These are phyloP conservation scores for Parafenestella ontariensis DNA, from an alignment of 2,329 filamentous ascomycete species.

Conservation along the genomic window DNA sequence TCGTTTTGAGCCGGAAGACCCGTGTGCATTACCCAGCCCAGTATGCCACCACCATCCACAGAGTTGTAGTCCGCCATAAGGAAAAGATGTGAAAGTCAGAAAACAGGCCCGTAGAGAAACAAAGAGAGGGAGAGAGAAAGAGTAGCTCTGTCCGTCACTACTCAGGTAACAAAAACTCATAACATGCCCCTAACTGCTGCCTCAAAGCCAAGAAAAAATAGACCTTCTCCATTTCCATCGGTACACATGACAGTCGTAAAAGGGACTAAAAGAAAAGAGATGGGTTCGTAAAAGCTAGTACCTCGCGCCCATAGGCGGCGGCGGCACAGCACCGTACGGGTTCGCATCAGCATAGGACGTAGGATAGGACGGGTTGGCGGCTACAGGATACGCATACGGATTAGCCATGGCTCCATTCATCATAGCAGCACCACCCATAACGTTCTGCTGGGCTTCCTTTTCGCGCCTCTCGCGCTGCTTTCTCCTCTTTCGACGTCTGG, in stretches of 20 bases:
- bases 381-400: slow-evolving; percentile 50
- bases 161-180: neutral
- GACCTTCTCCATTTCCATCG: neutral
- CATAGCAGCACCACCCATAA: slow-evolving; percentile 48
- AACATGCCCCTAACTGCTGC: neutral
- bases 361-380: slow-evolving; percentile 43
- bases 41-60: neutral
- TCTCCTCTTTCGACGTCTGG: slow-evolving; percentile 54
- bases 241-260: neutral
- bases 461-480: slow-evolving; percentile 53
- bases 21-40: neutral
- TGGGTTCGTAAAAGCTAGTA: slow-evolving; percentile 33
- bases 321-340: slow-evolving; percentile 53
- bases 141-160: neutral
- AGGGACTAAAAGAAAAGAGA: neutral
- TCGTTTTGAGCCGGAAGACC: neutral
- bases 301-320: slow-evolving; percentile 49
- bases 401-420: slow-evolving; percentile 43
- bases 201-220: neutral
- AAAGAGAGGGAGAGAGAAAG: neutral
- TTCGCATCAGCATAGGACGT: slow-evolving; percentile 54
- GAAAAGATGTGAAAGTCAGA: neutral
- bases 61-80: neutral
- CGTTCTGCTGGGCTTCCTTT: slow-evolving; percentile 54
- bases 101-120: neutral